A percentile compares a stretch with the other conserved stretches of the same genome.
Evolutionary conservation across 1,284 basidiomycete genomes (phyloP).

Genomic region (Fistulina hepatica): DNA sequence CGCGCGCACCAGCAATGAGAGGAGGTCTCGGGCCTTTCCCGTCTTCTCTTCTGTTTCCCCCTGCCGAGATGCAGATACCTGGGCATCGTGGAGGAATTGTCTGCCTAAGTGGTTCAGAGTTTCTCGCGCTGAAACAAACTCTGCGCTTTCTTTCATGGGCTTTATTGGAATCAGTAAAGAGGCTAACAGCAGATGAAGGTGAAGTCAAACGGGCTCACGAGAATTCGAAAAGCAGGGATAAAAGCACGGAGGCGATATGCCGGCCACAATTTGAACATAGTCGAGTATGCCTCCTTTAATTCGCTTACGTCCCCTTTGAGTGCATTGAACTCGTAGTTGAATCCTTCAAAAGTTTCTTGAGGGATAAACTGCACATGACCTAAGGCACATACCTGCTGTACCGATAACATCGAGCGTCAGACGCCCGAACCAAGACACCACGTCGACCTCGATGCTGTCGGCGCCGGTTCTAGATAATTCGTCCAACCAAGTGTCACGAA

Average conservation of each 20-base stretch:
- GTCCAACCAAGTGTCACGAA: constrained; percentile 19
- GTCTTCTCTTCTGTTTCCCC: constrained; percentile 8
- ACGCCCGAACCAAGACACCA: constrained; percentile 31
- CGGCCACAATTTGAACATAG: constrained; percentile 12
- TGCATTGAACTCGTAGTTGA: constrained; percentile 43
- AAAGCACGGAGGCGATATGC: constrained; percentile 11
- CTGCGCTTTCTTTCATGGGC: background rate
- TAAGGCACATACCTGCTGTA: constrained; percentile 27
- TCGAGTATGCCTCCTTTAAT: constrained; percentile 29
- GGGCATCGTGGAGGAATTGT: constrained; percentile 37
- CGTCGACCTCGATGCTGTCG: constrained; percentile 24
- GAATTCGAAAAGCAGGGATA: constrained; percentile 17
- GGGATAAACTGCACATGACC: background rate
- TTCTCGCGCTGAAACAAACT: background rate
- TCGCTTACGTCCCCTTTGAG: constrained; percentile 26
- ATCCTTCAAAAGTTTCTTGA: constrained; percentile 24
- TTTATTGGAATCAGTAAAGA: constrained; percentile 3
- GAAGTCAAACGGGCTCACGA: constrained; percentile 4
- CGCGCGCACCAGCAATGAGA: constrained; percentile 28
- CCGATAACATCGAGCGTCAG: constrained; percentile 43
- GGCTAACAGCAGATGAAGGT: too few species aligned
- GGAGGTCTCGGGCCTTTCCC: constrained; percentile 23
- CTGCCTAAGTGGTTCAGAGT: constrained; percentile 28
- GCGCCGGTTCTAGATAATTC: constrained; percentile 7
- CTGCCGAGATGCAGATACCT: constrained; percentile 21